Base-by-base conservation (phyloP, 2,329 filamentous ascomycete genomes). In the Monilinia fructicola region DNA sequence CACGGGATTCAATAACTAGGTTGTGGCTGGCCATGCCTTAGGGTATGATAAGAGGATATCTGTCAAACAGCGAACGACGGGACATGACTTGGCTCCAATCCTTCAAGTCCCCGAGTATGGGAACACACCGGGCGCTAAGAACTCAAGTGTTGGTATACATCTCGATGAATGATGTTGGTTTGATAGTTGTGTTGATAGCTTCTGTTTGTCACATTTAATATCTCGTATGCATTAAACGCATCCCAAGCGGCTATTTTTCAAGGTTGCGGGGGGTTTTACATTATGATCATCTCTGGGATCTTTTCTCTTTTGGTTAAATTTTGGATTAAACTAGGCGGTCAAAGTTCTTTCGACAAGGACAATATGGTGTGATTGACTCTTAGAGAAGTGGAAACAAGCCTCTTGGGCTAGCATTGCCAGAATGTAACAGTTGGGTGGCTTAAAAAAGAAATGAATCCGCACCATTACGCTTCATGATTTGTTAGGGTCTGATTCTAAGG, bases 341-440 rank as follows among this genome's bases (percentile, higher is more conserved):
- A n/a, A n/a, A n/a, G n/a, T n/a, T n/a, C 23, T 26, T 38, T 10
- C 10, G 10, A 38, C 38, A 40, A 40, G 38, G 38, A 5, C n/a
- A n/a, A n/a, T n/a, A n/a, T n/a, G n/a, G n/a, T 40, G 3, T 9
- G 9, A 40, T 40, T 9, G 38, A 9, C 12, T 40, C 2, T 40
- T 12, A 40, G 4, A 38, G 38, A 40, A 40, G 9, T 38, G 26
- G 26, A 54, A 31, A 11, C 9, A 26, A 54, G 53, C 28, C 26
- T 31, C 53, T 55, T 40, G n/a, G 21, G 12, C 31, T 21, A 26
- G 28, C 18, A 18, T 54, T 54, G 16, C 28, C 18, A 21, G 7
- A 23, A 40, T 31, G 26, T 28, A 55, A 55, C 54, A 12, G 54
- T 55, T 55, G 28, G 54, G 9, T 55, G 54, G 21, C 54, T 55